Percentiles rank a stretch among this genome's conserved stretches.
phyloP scores from a whole-genome alignment of 306 rosid species.

The Quercus suber region DNA sequence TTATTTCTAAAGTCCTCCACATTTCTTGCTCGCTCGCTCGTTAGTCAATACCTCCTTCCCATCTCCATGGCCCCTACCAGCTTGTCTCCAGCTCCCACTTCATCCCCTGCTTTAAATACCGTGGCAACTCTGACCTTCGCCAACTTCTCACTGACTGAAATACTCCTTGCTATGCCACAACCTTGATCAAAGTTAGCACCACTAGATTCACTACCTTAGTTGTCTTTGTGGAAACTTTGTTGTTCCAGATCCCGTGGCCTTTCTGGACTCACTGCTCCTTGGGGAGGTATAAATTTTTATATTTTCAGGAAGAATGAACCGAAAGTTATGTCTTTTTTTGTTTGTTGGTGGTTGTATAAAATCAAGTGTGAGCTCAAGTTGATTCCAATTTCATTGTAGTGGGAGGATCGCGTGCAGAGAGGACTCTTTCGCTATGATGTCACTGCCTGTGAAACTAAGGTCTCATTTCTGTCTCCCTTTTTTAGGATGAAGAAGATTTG shows the following conservation, averaged over 20 bases:
- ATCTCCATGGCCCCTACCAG: too few relatives aligned
- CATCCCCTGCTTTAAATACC: too few relatives aligned
- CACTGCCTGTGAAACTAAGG: conserved; percentile 95
- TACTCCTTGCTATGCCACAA: too few relatives aligned
- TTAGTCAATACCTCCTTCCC: too few relatives aligned
- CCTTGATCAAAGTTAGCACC: too few relatives aligned
- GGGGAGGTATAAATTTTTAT: conserved; percentile 56
- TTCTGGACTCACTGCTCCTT: conserved; percentile 84
- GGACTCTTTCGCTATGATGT: conserved; percentile 95
- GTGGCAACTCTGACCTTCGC: too few relatives aligned
- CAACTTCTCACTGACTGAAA: too few relatives aligned
- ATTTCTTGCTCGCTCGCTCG: too few relatives aligned
- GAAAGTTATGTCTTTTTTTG: neutral
- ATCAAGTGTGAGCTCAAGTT: conserved; percentile 12
- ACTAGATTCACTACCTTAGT: too few relatives aligned
- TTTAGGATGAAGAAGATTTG: neutral
- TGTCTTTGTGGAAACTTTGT: too few relatives aligned
- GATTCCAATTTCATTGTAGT: conserved; percentile 36
- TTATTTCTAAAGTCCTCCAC: too few relatives aligned
- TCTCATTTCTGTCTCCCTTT: conserved; percentile 10
- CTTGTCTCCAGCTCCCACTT: too few relatives aligned
- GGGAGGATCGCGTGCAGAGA: conserved; percentile 94
- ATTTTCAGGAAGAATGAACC: conserved; percentile 6
- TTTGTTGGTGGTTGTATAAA: neutral
- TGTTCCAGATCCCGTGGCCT: conserved; percentile 28